Conservation (phyloP, 129 eudicot species). For the Erigeron canadensis region DNA sequence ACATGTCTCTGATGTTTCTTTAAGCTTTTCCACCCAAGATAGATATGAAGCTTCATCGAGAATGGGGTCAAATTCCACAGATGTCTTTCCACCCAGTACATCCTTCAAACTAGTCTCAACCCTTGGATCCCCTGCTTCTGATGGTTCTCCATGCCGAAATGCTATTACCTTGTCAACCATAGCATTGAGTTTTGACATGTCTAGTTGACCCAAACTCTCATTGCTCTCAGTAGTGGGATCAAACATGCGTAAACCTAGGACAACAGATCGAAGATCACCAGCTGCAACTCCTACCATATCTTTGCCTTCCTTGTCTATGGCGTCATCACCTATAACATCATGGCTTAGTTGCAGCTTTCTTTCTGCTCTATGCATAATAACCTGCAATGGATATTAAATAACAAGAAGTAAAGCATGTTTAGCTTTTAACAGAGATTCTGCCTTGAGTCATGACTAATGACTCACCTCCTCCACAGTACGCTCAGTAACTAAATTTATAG, state of each 20-base stretch:
- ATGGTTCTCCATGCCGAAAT: slow-evolving; percentile 47
- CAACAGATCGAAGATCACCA: slow-evolving; percentile 74
- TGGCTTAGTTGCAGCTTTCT: slow-evolving; percentile 91
- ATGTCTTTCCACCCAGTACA: slow-evolving; percentile 34
- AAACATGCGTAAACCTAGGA: slow-evolving; percentile 72
- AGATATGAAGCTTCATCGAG: slow-evolving; percentile 79
- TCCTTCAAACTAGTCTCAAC: slow-evolving; percentile 49
- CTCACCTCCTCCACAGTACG: slow-evolving; percentile 87
- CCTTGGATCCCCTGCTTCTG: slow-evolving; percentile 36
- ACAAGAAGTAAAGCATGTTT: slow-evolving; percentile 12
- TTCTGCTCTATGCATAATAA: slow-evolving; percentile 86
- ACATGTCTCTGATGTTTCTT: slow-evolving; percentile 45
- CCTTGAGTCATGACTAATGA: background rate
- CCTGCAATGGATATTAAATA: slow-evolving; percentile 42
- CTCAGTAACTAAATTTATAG: slow-evolving; percentile 76
- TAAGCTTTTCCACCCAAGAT: slow-evolving; percentile 88
- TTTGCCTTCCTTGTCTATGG: slow-evolving; percentile 48
- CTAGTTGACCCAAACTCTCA: slow-evolving; percentile 44
- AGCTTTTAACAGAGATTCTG: background rate
- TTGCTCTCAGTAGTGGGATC: slow-evolving; percentile 54
- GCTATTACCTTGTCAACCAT: slow-evolving; percentile 65
- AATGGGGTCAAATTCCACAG: slow-evolving; percentile 46
- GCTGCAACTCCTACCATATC: slow-evolving; percentile 50
- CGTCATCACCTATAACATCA: slow-evolving; percentile 73
- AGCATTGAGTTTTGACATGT: slow-evolving; percentile 43